Percentiles rank a stretch among this genome's conserved stretches.
Evolutionary conservation across 2,329 filamentous ascomycete species (phyloP).

Genomic region (Phoma sp.): DNA sequence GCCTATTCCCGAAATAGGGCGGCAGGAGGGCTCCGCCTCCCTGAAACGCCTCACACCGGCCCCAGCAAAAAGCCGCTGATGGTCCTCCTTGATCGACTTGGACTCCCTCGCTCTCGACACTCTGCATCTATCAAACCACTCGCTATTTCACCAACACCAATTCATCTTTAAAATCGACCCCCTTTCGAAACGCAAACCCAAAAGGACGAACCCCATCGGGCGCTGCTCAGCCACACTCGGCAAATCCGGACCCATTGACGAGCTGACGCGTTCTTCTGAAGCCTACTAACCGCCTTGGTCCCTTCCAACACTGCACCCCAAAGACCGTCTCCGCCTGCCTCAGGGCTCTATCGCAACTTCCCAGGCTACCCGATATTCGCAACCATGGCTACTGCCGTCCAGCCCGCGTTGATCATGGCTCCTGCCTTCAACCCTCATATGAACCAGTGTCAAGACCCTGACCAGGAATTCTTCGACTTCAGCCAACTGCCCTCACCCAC

Average conservation of each 20-base stretch:
- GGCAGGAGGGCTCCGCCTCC: conserved; percentile 20
- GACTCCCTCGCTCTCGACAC: conserved; percentile 15
- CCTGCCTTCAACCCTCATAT: conserved; percentile 38
- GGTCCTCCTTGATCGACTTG: conserved; percentile 12
- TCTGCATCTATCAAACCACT: conserved; percentile 12
- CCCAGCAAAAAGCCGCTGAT: conserved; percentile 33
- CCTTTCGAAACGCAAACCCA: background rate
- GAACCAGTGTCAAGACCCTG: conserved; percentile 49
- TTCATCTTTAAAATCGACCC: background rate
- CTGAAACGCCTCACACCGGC: conserved; percentile 34
- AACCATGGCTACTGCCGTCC: conserved; percentile 46
- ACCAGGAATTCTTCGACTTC: conserved; percentile 58
- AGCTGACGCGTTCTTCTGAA: conserved; percentile 45
- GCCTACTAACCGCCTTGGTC: conserved; percentile 39
- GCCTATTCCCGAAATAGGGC: conserved; percentile 22
- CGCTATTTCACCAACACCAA: conserved; percentile 7
- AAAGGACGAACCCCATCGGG: background rate
- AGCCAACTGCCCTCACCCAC: conserved; percentile 67
- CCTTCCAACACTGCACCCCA: conserved; percentile 28
- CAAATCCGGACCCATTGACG: conserved; percentile 39
- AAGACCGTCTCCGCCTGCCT: conserved; percentile 36
- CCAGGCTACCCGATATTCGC: conserved; percentile 20
- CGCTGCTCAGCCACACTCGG: conserved; percentile 41
- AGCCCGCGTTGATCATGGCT: conserved; percentile 45
- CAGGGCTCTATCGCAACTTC: conserved; percentile 23